These are phyloP conservation scores for Porcisia hertigi DNA, from an alignment of 208 protist genomes.

Conservation along the genomic window DNA sequence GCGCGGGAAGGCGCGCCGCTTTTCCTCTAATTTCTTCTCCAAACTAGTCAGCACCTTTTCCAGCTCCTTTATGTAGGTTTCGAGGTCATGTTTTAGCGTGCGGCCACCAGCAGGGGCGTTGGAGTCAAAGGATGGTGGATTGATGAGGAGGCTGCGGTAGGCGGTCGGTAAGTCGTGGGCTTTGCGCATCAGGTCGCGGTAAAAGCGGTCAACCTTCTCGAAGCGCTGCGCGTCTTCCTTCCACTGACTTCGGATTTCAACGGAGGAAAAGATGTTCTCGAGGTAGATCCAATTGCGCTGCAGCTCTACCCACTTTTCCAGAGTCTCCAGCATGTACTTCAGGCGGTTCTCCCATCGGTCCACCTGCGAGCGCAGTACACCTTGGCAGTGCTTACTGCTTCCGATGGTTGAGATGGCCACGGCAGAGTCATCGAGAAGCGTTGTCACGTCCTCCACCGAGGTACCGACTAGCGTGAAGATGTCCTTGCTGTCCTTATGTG, in stretches of 20 bases:
- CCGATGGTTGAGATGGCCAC: constrained; percentile 94
- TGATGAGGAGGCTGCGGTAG: constrained; percentile 89
- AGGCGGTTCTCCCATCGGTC: constrained; percentile 95
- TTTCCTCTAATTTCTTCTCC: constrained; percentile 96
- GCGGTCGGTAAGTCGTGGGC: constrained; percentile 91
- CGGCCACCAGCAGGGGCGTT: constrained; percentile 43
- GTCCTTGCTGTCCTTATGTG: constrained; percentile 94
- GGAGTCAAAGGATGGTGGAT: constrained; percentile 76
- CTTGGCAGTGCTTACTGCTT: constrained; percentile 92
- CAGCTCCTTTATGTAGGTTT: constrained; percentile 92
- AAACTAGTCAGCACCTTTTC: constrained; percentile 95
- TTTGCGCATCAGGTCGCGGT: constrained; percentile 94
- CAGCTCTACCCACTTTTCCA: constrained; percentile 94
- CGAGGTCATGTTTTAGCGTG: constrained; percentile 82
- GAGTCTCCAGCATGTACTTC: constrained; percentile 92
- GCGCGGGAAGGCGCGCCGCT: constrained; percentile 95
- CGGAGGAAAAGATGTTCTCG: constrained; percentile 95
- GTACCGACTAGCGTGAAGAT: constrained; percentile 89
- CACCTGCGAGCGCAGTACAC: constrained; percentile 90
- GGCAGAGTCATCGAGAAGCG: constrained; percentile 91
- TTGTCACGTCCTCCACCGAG: constrained; percentile 93
- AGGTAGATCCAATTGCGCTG: constrained; percentile 97
- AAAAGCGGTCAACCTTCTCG: constrained; percentile 93
- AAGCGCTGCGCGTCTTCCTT: constrained; percentile 96
- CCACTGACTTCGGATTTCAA: constrained; percentile 97